Evolutionary conservation across 1,284 basidiomycete species (phyloP).

Genomic region (Grifola frondosa): DNA sequence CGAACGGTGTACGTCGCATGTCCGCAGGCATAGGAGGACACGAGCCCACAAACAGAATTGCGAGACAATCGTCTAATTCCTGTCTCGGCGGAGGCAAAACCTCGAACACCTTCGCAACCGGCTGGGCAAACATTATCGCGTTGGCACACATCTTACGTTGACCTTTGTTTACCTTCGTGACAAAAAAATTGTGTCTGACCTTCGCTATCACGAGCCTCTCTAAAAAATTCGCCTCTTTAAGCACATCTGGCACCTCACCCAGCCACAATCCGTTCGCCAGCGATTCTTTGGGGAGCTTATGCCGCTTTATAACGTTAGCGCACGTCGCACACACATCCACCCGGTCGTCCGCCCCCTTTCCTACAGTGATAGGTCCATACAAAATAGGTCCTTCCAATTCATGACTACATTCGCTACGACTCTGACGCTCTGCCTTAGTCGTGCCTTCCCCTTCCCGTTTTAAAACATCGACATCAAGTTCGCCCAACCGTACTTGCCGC

Average conservation of each 20-base stretch:
- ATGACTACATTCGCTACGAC: too few species aligned
- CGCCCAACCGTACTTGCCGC: too few species aligned
- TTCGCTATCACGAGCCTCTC: slow-evolving; percentile 8
- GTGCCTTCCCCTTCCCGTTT: too few species aligned
- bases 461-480: too few species aligned
- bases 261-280: slow-evolving; percentile 4
- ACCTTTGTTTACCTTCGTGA: slow-evolving; percentile 3
- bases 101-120: slow-evolving; percentile 3
- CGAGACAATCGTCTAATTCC: slow-evolving; percentile 8
- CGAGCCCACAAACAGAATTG: slow-evolving; percentile 2
- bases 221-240: not conserved
- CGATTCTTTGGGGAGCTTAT: too few species aligned
- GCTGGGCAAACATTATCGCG: slow-evolving; percentile 8
- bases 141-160: slow-evolving; percentile 8
- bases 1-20: not conserved
- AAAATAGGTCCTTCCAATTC: too few species aligned
- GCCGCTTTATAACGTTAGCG: too few species aligned
- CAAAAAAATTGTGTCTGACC: slow-evolving; percentile 6
- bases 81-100: slow-evolving; percentile 5
- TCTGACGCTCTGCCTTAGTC: too few species aligned
- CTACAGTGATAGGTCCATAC: too few species aligned
- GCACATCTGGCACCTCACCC: not conserved
- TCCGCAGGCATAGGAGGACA: not conserved
- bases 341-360: too few species aligned
- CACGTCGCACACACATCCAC: too few species aligned